A percentile compares a stretch with the other conserved stretches of the same genome.
These are phyloP conservation scores for Protea cynaroides DNA, from an alignment of 164 flowering plant species.

Conservation along the genomic window DNA sequence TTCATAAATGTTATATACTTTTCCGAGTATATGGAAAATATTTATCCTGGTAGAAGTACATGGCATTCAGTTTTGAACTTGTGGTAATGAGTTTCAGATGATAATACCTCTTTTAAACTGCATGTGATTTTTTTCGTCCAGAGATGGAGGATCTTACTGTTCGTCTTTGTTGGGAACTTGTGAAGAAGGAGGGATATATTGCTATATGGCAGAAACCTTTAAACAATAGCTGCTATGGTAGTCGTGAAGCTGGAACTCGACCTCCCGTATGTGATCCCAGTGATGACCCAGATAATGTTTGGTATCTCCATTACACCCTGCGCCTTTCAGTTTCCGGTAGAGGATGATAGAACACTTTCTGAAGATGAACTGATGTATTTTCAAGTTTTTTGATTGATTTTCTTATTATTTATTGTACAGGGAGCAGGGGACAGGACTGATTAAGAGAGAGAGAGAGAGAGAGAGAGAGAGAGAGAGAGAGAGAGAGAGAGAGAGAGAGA, in stretches of 20 bases:
- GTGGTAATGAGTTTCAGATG: not conserved
- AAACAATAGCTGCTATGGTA: constrained; percentile 59
- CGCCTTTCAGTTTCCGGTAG: not conserved
- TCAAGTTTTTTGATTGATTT: no score
- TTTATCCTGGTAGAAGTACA: not conserved
- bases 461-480: no score
- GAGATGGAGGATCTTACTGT: constrained; percentile 60
- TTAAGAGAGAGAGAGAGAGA: no score
- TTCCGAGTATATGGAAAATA: not conserved
- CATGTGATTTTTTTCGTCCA: constrained; percentile 15
- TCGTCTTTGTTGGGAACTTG: constrained; percentile 66
- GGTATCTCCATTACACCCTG: constrained; percentile 29
- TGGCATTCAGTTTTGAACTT: not conserved
- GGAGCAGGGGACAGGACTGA: no score
- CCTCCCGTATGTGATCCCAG: constrained; percentile 54
- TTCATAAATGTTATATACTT: not conserved
- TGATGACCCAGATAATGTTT: constrained; percentile 66
- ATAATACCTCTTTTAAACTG: not conserved
- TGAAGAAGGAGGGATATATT: constrained; percentile 59
- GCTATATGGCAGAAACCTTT: constrained; percentile 72
- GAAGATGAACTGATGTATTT: not conserved
- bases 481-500: no score
- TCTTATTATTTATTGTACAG: no score
- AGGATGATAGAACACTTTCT: not conserved
- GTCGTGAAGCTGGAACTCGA: constrained; percentile 36